Evolutionary conservation across 1,284 basidiomycete genomes (phyloP).

Genomic region (Sporisorium iseilematis-ciliati): DNA sequence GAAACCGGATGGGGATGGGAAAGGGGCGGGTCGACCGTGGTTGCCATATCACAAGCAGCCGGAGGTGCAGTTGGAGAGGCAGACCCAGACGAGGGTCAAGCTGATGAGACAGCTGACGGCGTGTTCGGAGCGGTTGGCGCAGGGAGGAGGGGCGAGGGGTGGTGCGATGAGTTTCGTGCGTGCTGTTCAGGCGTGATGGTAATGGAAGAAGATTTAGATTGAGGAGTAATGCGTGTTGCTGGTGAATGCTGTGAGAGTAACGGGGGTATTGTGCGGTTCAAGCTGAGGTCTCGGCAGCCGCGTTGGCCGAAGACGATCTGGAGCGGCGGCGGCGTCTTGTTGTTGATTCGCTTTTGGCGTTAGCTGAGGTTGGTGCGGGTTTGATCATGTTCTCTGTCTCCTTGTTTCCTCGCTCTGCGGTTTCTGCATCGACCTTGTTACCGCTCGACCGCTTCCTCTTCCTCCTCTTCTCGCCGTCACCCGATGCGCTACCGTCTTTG

Average conservation of each 20-base stretch:
- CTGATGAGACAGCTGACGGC: conserved; percentile 23
- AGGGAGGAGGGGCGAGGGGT: not conserved
- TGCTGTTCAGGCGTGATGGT: conserved; percentile 9
- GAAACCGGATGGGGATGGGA: not conserved
- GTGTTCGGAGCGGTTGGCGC: conserved; percentile 17
- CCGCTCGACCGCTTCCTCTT: conserved; percentile 14
- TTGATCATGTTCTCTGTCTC: not conserved
- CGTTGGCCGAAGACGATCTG: conserved; percentile 2
- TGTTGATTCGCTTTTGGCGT: conserved; percentile 7
- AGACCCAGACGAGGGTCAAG: conserved; percentile 16
- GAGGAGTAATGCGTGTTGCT: not conserved
- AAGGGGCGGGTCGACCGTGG: conserved; percentile 26
- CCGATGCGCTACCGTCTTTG: not conserved
- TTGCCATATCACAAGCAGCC: conserved; percentile 45
- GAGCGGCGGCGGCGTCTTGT: conserved; percentile 4
- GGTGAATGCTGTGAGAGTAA: conserved; percentile 4
- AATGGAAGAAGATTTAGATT: not conserved
- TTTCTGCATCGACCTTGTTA: conserved; percentile 2
- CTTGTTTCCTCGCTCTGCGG: too few relatives aligned
- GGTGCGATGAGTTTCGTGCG: not conserved
- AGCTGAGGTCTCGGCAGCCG: conserved; percentile 16
- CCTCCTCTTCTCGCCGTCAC: conserved; percentile 6
- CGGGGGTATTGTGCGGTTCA: conserved; percentile 1
- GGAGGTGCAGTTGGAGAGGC: conserved; percentile 28
- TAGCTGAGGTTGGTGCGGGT: not conserved